Base-by-base conservation (phyloP, 352 stramenopile species). In the Peronospora destructor region DNA sequence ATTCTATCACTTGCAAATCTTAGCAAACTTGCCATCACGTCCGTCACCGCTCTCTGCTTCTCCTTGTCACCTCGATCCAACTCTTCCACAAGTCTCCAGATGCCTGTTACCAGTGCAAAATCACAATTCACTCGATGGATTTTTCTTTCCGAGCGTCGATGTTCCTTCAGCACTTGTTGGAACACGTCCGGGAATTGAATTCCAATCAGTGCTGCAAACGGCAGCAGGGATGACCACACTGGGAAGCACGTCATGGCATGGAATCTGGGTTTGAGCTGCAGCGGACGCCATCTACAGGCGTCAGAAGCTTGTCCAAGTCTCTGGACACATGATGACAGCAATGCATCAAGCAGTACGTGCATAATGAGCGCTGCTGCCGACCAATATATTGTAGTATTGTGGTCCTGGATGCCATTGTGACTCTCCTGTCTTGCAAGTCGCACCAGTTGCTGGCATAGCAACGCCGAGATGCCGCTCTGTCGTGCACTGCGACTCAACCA, bases 191-290 rank as follows among this genome's bases (percentile, higher is more conserved):
- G 59, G 21, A 68, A 69, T 17, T 62, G 55, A 12, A 66, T 55
- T 19, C 59, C 73, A 29, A 78, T 61, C 10, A 66, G 53, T 10
- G 63, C 62, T 6, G 78, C 38, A 21, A 84, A 77, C n/a, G 74
- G 77, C 47, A 77, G 56, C 52, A 88, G 37, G 10, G 68, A 43
- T 17, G 77, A 68, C 77, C 77, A 88, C 2, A 78, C 51, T 1
- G 57, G 52, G 1, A 76, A 73, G 58, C 77, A 88, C 23, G 56
- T 56, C 77, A 88, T 88, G 5, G 70, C 53, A 43, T 84, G 71
- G 34, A 77, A 85, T 42, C 65, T 56, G 0, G 77, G 77, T 40
- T 83, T 85, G 26, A 60, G 42, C 29, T 68, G 52, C 17, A 10
- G 41, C 2, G 50, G 25, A 9, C 56, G 53, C 77, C 77, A 88